Evolutionary conservation across 2,329 filamentous ascomycete species (phyloP), one percentile per base, ranked within the genome.

Genomic region (Thelonectria discophora): DNA sequence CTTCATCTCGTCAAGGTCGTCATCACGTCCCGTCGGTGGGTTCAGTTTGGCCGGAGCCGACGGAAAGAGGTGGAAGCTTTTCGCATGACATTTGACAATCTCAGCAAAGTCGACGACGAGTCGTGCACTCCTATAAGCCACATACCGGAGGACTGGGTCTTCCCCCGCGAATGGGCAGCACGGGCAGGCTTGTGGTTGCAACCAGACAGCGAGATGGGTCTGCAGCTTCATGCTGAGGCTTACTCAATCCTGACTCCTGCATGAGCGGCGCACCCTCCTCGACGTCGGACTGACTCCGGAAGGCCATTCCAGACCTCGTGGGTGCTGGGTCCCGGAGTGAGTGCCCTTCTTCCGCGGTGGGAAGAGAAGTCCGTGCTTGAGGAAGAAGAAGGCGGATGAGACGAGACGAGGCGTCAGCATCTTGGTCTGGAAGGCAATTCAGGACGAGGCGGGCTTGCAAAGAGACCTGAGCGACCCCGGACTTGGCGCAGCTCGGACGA

Each of bases 231-330:
- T 60, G 56, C 55, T 59, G 58, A 64, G 58, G 60, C 63, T 63
- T 67, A 47, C 69, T 68, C 62, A 58, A 67, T 65, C 64, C 52
- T 70, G 64, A 59, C 72, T 64, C 62, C 53, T 72, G 73, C 73
- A 75, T 74, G 70, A 73, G 71, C 70, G 69, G 66, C 69, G 63
- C 67, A 67, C 66, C 65, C 63, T 42, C 51, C 61, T 53, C 32
- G 48, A 21, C 54, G 45, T 55, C 52, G 51, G 55, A 46, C 18
- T 60, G 56, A 55, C 61, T 54, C 58, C 65, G 60, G 55, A 54
- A 42, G 34, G 40, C 20, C 57, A 58, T 60, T 63, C 46, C 46
- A 51, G 42, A 55, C 57, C 49, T 57, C 57, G 40, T 60, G 42
- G 61, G 63, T 46, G 24, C 24, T 21, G 46, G 58, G 53, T 46